Percentiles rank a stretch among this genome's conserved stretches.
Evolutionary conservation across 805 yeast species (phyloP).

Genomic region (Cyberlindnera amylophila): DNA sequence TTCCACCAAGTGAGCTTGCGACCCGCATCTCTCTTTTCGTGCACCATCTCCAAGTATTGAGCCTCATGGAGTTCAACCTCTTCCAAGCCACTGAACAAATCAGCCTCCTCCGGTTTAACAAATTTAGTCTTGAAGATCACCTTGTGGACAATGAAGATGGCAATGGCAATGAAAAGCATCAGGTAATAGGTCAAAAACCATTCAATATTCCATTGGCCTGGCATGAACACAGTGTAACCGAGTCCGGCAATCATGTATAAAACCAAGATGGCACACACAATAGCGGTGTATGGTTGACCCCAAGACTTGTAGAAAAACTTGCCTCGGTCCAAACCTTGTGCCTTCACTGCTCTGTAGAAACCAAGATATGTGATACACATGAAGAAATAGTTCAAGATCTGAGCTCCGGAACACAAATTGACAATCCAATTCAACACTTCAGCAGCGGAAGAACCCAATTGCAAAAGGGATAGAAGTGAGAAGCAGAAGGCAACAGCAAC

Average conservation of each 20-base stretch:
- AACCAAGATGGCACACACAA: conserved; percentile 41
- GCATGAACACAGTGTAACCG: conserved; percentile 70
- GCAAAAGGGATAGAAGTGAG: conserved; percentile 65
- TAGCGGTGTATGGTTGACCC: conserved; percentile 57
- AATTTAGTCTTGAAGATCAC: conserved; percentile 41
- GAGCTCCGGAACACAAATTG: conserved; percentile 65
- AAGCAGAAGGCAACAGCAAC: conserved; percentile 53
- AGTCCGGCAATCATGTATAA: conserved; percentile 51
- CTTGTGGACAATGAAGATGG: conserved; percentile 46
- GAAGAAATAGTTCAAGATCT: conserved; percentile 54
- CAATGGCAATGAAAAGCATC: conserved; percentile 58
- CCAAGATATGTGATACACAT: conserved; percentile 58
- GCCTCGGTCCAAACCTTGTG: conserved; percentile 42
- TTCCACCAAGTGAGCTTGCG: neutral
- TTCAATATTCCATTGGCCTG: conserved; percentile 61
- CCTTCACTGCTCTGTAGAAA: conserved; percentile 56
- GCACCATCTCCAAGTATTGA: conserved; percentile 17
- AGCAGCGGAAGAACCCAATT: conserved; percentile 53
- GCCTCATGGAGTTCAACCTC: conserved; percentile 59
- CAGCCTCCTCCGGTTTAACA: conserved; percentile 45
- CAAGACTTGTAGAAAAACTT: conserved; percentile 46
- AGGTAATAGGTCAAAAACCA: conserved; percentile 67
- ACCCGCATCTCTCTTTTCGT: neutral
- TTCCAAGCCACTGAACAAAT: conserved; percentile 47
- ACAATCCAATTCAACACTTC: conserved; percentile 68